Base-by-base conservation (phyloP, 768 basidiomycete species). In the Amanita phalloides region DNA sequence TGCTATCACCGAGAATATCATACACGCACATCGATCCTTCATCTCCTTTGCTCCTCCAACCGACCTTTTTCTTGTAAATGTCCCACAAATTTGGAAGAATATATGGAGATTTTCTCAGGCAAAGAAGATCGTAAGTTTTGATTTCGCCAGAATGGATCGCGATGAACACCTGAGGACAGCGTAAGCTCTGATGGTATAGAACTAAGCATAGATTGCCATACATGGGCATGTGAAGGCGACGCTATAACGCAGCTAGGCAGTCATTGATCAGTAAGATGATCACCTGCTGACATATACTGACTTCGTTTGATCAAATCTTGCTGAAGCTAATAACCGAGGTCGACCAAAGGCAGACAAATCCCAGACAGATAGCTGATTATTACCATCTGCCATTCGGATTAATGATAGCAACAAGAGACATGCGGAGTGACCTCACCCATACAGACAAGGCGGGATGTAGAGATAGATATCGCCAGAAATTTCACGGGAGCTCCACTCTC, bases 31-130 rank as follows among this genome's bases (percentile, higher is more conserved):
- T 68, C 37, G 60, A 39, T 38, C 26, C 38, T 5, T 53, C 38
- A 43, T 48, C n/a, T 2, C n/a, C 70, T 63, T 68, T 67, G 23
- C 71, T 74, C 46, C 64, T 69, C 0, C 68, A 62, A 43, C 62
- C 58, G 60, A 70, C 64, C 68, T 76, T 76, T 53, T 83, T 76
- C 62, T 87, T 81, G 57, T 88, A 82, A 28, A 79, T 57, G 20
- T 70, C 71, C 92, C 90, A 94, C 58, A 85, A 68, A 59, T 91
- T 90, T 2, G 83, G 82, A 32, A 88, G 76, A 14, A 68, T 71
- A 58, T 85, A 89, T 9, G 74, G 71, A 0, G 88, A 87, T 54
- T 83, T 73, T 17, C 76, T 70, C 13, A 79, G 69, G 53, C 86
- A 83, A 10, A 77, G 68, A n/a, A 92, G 58, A 61, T 93, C 90